Percentiles rank a stretch among this genome's conserved stretches.
These are phyloP conservation scores for Euphrasia arctica DNA, from an alignment of 305 asterid genomes.

Conservation along the genomic window DNA sequence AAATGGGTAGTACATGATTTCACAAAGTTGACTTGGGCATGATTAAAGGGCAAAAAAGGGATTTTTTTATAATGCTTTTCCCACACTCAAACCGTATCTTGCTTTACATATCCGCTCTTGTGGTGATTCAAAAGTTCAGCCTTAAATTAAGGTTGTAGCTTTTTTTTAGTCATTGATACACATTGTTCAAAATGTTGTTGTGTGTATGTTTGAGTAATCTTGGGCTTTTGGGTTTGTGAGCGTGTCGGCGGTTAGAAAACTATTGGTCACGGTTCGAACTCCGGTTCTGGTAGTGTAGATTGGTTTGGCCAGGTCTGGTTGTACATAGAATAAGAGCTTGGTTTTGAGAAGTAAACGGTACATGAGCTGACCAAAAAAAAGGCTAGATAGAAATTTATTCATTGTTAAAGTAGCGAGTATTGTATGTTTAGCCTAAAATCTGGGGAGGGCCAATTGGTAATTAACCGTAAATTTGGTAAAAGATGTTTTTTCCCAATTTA, in stretches of 20 bases:
- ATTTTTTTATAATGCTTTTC: not conserved
- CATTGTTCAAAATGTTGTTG: not conserved
- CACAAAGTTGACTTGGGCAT: no score
- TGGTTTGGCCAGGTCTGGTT: no score
- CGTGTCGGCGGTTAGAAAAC: not conserved
- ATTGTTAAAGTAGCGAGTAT: slow-evolving; percentile 16
- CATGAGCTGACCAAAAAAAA: slow-evolving; percentile 20
- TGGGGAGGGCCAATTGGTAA: not conserved
- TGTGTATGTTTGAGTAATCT: not conserved
- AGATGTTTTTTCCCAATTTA: not conserved
- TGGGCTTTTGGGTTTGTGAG: not conserved
- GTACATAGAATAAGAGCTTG: no score
- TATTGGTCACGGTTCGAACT: not conserved
- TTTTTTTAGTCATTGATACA: not conserved
- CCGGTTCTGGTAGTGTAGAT: no score
- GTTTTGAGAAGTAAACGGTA: slow-evolving; percentile 9
- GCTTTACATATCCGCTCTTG: not conserved
- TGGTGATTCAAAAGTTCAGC: not conserved
- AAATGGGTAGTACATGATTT: not conserved
- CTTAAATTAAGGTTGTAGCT: not conserved
- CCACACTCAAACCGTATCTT: no score
- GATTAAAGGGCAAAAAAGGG: not conserved
- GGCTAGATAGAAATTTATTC: slow-evolving; percentile 6
- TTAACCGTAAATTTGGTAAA: not conserved
- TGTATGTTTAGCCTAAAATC: not conserved